phyloP scores from a whole-genome alignment of 2,329 filamentous ascomycete genomes.

The Shiraia bambusicola region DNA sequence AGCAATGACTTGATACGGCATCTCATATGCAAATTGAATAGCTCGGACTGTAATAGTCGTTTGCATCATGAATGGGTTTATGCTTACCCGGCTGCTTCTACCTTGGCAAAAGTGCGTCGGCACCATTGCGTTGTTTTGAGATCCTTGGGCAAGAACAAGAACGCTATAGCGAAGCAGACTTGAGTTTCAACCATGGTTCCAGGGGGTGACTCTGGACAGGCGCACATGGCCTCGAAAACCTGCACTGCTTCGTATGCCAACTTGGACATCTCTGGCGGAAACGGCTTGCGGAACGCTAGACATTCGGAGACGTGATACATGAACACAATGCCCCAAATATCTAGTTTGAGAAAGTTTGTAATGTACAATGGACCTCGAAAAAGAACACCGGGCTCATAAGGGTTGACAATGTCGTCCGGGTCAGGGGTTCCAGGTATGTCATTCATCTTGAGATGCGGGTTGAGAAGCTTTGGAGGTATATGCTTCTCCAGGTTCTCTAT shows the following conservation, averaged over 20 bases:
- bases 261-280: conserved; percentile 56
- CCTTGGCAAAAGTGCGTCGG: conserved; percentile 72
- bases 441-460: conserved; percentile 63
- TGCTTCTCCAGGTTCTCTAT: conserved; percentile 49
- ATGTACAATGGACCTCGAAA: conserved; percentile 66
- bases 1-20: neutral
- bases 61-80: neutral
- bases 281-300: conserved; percentile 54
- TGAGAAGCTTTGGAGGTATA: conserved; percentile 63
- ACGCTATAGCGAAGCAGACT: conserved; percentile 72
- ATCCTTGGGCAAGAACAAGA: conserved; percentile 78
- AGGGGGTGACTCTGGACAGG: conserved; percentile 68
- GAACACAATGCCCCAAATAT: conserved; percentile 75
- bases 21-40: too few relatives aligned
- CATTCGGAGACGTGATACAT: conserved; percentile 79
- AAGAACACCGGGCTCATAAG: conserved; percentile 70
- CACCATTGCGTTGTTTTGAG: conserved; percentile 74
- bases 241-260: conserved; percentile 72
- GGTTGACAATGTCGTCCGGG: conserved; percentile 70
- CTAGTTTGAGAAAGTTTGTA: conserved; percentile 72
- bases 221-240: conserved; percentile 75
- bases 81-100: conserved; percentile 78
- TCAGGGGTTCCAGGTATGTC: conserved; percentile 61
- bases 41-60: neutral
- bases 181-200: conserved; percentile 74